phyloP scores from a whole-genome alignment of 257 asterid genomes.

The Jacaranda mimosifolia region DNA sequence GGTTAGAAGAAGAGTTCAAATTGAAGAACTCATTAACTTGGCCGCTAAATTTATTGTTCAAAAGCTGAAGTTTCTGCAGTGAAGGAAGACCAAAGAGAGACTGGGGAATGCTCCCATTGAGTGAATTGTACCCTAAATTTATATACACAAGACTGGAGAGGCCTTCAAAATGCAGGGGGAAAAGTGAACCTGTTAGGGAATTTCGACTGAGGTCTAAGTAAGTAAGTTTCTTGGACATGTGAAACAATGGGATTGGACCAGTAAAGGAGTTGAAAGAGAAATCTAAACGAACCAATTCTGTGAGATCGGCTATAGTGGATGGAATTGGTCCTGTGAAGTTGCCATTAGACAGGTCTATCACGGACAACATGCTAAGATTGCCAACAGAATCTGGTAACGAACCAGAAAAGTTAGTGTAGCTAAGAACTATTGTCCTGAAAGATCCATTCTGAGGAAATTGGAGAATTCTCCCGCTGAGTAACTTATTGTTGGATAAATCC shows the following conservation, averaged over 20 bases:
- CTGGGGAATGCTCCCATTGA: constrained; percentile 52
- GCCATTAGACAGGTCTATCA: constrained; percentile 48
- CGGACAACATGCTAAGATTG: constrained; percentile 46
- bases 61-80: constrained; percentile 45
- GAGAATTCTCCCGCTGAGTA: constrained; percentile 49
- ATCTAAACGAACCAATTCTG: constrained; percentile 46
- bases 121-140: constrained; percentile 45
- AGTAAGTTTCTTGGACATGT: constrained; percentile 47
- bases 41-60: constrained; percentile 53
- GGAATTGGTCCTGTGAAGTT: constrained; percentile 59
- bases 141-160: constrained; percentile 42
- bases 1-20: constrained; percentile 26
- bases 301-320: constrained; percentile 39
- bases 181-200: constrained; percentile 48
- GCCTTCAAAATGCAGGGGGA: constrained; percentile 50
- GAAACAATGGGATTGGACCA: constrained; percentile 52
- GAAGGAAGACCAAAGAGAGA: constrained; percentile 54
- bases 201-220: constrained; percentile 46
- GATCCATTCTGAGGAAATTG: constrained; percentile 42
- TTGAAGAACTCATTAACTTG: constrained; percentile 37
- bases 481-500: constrained; percentile 43
- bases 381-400: constrained; percentile 49
- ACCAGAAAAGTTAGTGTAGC: constrained; percentile 51
- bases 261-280: constrained; percentile 49
- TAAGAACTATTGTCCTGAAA: constrained; percentile 43